Conservation (phyloP, 768 basidiomycete genomes). For the Suillus ampliporus region DNA sequence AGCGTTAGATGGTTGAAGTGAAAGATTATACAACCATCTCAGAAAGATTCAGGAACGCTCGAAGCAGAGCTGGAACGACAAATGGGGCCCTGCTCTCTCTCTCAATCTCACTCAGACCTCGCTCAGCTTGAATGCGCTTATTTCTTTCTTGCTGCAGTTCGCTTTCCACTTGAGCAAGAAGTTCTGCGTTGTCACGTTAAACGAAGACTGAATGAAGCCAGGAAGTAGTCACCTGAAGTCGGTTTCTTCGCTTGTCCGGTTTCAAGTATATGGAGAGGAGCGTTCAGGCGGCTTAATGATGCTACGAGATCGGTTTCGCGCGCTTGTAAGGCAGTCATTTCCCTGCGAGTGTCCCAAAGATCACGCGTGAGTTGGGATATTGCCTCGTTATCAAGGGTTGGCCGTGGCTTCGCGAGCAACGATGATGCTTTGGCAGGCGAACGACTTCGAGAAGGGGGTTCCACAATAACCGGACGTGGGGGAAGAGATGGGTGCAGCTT, state of each 20-base stretch:
- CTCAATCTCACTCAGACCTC: constrained; percentile 38
- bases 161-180: neutral
- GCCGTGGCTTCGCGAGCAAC: neutral
- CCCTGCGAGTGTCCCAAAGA: constrained; percentile 34
- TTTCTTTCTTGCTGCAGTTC: constrained; percentile 44
- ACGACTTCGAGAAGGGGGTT: neutral
- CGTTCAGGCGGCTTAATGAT: neutral
- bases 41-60: constrained; percentile 58
- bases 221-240: neutral
- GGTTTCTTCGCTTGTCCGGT: neutral
- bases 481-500: constrained; percentile 4
- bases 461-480: neutral
- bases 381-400: neutral
- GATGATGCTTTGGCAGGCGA: neutral
- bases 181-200: constrained; percentile 21
- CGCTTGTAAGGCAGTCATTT: constrained; percentile 25
- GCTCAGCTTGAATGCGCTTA: constrained; percentile 30
- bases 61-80: constrained; percentile 55
- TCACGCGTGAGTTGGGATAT: neutral
- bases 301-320: constrained; percentile 3
- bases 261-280: neutral
- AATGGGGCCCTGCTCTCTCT: constrained; percentile 57
- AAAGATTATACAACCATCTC: constrained; percentile 30
- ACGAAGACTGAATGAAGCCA: neutral
- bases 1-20: neutral